A percentile compares a stretch with the other conserved stretches of the same genome.
phyloP scores from a whole-genome alignment of 2,329 filamentous ascomycete genomes.

The Ophiocordyceps camponoti-rufipedis region DNA sequence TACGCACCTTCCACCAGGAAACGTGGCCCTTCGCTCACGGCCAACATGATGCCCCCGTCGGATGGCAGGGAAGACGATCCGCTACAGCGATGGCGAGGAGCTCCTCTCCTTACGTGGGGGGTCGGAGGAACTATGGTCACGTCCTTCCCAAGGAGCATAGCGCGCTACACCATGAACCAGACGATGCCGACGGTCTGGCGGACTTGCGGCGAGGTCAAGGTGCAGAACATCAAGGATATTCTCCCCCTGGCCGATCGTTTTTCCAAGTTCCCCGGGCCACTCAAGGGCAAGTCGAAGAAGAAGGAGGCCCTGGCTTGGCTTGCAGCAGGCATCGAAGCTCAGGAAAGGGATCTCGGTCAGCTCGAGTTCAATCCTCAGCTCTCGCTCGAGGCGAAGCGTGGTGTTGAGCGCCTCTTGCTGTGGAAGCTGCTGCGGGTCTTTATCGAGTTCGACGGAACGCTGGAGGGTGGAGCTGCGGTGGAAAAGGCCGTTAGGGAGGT shows the following conservation, averaged over 20 bases:
- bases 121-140: conserved; percentile 69
- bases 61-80: conserved; percentile 56
- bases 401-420: conserved; percentile 62
- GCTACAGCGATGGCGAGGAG: conserved; percentile 78
- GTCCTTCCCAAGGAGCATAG: conserved; percentile 75
- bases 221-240: conserved; percentile 58
- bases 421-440: conserved; percentile 76
- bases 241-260: conserved; percentile 54
- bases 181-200: conserved; percentile 61
- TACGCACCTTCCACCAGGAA: conserved; percentile 19
- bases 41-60: conserved; percentile 42
- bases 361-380: conserved; percentile 28
- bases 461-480: conserved; percentile 56
- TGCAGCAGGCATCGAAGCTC: conserved; percentile 49
- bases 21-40: conserved; percentile 32
- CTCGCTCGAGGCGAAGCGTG: conserved; percentile 47
- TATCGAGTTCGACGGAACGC: conserved; percentile 66
- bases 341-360: conserved; percentile 43
- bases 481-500: conserved; percentile 60
- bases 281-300: conserved; percentile 85
- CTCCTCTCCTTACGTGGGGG: conserved; percentile 74
- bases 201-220: conserved; percentile 62
- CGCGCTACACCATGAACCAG: conserved; percentile 64
- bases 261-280: conserved; percentile 72
- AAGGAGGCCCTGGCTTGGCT: conserved; percentile 82